Percentiles rank a stretch among this genome's conserved stretches.
Evolutionary conservation across 2,329 filamentous ascomycete genomes (phyloP).

Genomic region (Aphanocladium album): DNA sequence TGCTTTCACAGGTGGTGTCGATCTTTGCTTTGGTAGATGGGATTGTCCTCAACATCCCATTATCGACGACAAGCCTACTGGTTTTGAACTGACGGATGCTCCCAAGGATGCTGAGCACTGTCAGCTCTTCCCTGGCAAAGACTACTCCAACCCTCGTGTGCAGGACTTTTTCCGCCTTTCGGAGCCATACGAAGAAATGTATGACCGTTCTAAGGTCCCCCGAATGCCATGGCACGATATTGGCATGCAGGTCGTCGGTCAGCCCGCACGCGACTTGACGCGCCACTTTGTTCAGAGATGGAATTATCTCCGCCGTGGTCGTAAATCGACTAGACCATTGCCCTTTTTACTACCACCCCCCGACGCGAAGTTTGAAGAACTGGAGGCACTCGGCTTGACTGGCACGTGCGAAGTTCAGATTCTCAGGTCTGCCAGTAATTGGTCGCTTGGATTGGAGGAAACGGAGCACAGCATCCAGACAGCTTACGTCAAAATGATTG

Average conservation of each 20-base stretch:
- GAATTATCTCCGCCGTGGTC: conserved; percentile 92
- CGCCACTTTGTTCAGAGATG: conserved; percentile 96
- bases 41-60: conserved; percentile 91
- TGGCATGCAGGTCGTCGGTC: conserved; percentile 94
- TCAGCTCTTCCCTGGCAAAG: conserved; percentile 94
- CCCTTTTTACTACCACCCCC: conserved; percentile 91
- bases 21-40: conserved; percentile 96
- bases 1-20: conserved; percentile 91
- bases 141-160: conserved; percentile 94
- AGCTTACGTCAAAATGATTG: conserved; percentile 90
- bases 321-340: conserved; percentile 88
- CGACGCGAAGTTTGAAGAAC: conserved; percentile 79
- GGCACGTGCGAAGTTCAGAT: conserved; percentile 98
- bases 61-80: conserved; percentile 89
- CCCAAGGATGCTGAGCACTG: conserved; percentile 91
- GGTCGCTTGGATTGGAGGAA: conserved; percentile 85
- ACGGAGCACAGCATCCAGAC: conserved; percentile 94
- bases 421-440: conserved; percentile 79
- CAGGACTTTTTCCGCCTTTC: conserved; percentile 92
- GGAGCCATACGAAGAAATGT: conserved; percentile 98
- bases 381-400: conserved; percentile 81
- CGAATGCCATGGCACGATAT: conserved; percentile 99
- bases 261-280: conserved; percentile 88
- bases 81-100: conserved; percentile 71
- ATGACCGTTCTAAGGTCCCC: conserved; percentile 80